Evolutionary conservation across 345 rosid species (phyloP).

Genomic region (Viola odorata): DNA sequence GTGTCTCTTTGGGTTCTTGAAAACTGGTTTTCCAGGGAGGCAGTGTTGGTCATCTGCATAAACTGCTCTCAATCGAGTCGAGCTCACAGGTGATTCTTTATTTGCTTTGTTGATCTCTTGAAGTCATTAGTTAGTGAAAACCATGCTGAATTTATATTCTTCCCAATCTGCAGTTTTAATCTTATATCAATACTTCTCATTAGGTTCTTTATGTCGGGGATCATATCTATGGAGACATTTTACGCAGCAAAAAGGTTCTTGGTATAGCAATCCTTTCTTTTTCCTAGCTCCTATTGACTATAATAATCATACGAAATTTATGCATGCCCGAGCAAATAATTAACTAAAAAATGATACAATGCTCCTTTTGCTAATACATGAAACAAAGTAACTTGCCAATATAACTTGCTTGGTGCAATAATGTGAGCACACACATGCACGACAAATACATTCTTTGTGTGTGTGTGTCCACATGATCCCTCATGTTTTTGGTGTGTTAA

Average conservation of each 20-base stretch:
- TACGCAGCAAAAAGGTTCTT: conserved; percentile 92
- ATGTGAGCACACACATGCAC: too few relatives aligned
- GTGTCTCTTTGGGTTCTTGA: too few relatives aligned
- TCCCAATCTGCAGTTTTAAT: background rate
- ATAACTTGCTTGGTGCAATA: too few relatives aligned
- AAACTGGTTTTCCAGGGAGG: conserved; percentile 57
- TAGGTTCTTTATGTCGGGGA: conserved; percentile 98
- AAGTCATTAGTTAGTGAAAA: background rate
- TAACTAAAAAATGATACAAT: background rate
- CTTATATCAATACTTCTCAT: conserved; percentile 14
- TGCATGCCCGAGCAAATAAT: background rate
- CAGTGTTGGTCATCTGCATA: conserved; percentile 91
- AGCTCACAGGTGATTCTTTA: conserved; percentile 72
- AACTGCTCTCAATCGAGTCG: conserved; percentile 83
- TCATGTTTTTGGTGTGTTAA: background rate
- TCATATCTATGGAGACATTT: conserved; percentile 94
- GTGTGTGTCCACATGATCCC: too few relatives aligned
- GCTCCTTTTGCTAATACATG: background rate
- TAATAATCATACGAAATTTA: conserved; percentile 2
- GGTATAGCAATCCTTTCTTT: conserved; percentile 41
- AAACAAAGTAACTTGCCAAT: too few relatives aligned
- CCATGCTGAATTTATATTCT: too few relatives aligned
- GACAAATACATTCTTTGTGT: too few relatives aligned
- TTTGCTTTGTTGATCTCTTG: background rate
- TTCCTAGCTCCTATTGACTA: background rate